phyloP scores from a whole-genome alignment of 2,329 filamentous ascomycete genomes.

The Epichloe scottii region DNA sequence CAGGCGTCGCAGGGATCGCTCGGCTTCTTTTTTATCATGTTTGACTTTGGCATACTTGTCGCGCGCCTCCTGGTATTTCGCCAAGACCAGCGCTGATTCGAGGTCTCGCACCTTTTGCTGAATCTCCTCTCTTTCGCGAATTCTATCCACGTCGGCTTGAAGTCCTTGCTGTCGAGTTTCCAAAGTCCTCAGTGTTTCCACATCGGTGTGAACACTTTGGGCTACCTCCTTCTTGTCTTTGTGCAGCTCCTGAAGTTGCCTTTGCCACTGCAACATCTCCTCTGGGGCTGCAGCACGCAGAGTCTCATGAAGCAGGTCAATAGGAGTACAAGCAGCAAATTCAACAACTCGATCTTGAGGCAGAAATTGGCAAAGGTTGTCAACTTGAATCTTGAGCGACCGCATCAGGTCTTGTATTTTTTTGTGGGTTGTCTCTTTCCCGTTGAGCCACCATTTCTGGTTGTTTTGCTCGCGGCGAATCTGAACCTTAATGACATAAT shows the following conservation, averaged over 20 bases:
- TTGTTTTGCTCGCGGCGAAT: slow-evolving; percentile 77
- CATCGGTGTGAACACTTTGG: slow-evolving; percentile 42
- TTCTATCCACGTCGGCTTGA: slow-evolving; percentile 69
- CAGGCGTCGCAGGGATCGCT: slow-evolving; percentile 45
- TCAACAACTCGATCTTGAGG: slow-evolving; percentile 93
- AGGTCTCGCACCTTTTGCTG: slow-evolving; percentile 52
- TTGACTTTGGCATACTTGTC: slow-evolving; percentile 39
- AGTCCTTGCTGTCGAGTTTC: slow-evolving; percentile 63
- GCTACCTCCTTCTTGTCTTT: slow-evolving; percentile 53
- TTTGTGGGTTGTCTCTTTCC: slow-evolving; percentile 47
- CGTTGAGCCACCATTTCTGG: slow-evolving; percentile 67
- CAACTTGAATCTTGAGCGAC: slow-evolving; percentile 79
- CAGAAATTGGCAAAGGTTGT: slow-evolving; percentile 94
- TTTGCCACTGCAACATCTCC: slow-evolving; percentile 70
- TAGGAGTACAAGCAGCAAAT: slow-evolving; percentile 71
- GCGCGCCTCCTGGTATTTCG: slow-evolving; percentile 48
- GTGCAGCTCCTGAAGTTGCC: slow-evolving; percentile 58
- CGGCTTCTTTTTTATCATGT: slow-evolving; percentile 38
- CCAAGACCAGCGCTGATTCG: slow-evolving; percentile 50
- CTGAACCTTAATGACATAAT: slow-evolving; percentile 60
- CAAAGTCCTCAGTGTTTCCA: slow-evolving; percentile 51
- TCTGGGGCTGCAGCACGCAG: slow-evolving; percentile 75
- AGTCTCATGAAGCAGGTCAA: slow-evolving; percentile 75
- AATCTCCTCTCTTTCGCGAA: slow-evolving; percentile 62
- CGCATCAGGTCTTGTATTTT: slow-evolving; percentile 55